Evolutionary conservation across 371 early-diverging fungal species (phyloP).

Genomic region (Mortierella sp.): DNA sequence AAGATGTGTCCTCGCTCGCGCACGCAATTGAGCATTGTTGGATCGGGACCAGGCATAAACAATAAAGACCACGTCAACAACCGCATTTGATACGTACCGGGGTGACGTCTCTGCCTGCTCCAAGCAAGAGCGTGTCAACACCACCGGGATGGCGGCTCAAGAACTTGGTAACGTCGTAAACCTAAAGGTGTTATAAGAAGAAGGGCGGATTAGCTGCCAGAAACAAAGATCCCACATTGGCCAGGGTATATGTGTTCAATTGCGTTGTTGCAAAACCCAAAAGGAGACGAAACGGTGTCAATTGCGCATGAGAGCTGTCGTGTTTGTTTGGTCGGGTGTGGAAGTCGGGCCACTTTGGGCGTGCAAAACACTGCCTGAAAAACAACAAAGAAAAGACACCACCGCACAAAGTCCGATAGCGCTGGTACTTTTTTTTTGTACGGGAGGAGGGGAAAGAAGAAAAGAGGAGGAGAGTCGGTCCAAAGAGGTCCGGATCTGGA

Average conservation of each 20-base stretch:
- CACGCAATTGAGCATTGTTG: constrained; percentile 8
- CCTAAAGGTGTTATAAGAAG: constrained; percentile 41
- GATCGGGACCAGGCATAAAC: constrained; percentile 2
- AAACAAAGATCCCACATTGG: not conserved
- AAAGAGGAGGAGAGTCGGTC: not conserved
- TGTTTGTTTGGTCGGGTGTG: not conserved
- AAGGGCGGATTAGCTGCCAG: not conserved
- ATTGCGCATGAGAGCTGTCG: constrained; percentile 7
- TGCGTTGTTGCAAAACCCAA: not conserved
- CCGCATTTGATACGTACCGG: constrained; percentile 45
- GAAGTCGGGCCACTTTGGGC: not conserved
- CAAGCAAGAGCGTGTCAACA: constrained; percentile 72
- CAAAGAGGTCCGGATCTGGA: constrained; percentile 11
- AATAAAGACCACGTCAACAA: not conserved
- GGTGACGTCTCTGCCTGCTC: constrained; percentile 77
- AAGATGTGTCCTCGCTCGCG: not conserved
- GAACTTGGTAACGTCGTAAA: constrained; percentile 89
- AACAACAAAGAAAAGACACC: not conserved
- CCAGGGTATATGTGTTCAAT: not conserved
- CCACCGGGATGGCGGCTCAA: constrained; percentile 85
- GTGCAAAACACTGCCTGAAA: not conserved
- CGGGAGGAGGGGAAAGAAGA: not conserved
- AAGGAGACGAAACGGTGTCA: not conserved
- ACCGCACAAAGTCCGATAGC: not conserved
- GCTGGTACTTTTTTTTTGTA: constrained; percentile 14